A percentile compares a stretch with the other conserved stretches of the same genome.
These are phyloP conservation scores for Fusarium mangiferae DNA, from an alignment of 2,329 filamentous ascomycete species.

Conservation along the genomic window DNA sequence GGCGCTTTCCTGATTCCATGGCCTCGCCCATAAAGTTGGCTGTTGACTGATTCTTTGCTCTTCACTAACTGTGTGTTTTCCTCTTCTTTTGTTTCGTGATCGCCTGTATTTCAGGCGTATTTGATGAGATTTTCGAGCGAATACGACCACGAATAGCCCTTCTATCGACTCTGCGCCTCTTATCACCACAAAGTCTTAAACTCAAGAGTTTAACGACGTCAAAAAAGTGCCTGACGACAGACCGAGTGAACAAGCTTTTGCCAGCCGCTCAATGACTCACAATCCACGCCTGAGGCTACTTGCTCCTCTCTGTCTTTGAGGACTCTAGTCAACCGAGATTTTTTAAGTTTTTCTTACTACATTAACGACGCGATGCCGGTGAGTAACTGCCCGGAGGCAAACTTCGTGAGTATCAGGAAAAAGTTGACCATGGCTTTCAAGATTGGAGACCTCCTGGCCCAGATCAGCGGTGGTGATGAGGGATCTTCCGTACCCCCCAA, in stretches of 20 bases:
- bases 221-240: slow-evolving; percentile 37
- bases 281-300: slow-evolving; percentile 35
- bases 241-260: slow-evolving; percentile 21
- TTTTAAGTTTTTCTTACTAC: slow-evolving; percentile 13
- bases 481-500: slow-evolving; percentile 50
- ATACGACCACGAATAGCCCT: slow-evolving; percentile 31
- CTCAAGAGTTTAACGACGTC: slow-evolving; percentile 29
- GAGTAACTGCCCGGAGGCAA: slow-evolving; percentile 26
- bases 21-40: slow-evolving; percentile 43
- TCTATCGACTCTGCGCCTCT: slow-evolving; percentile 41
- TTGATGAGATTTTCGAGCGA: slow-evolving; percentile 35
- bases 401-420: slow-evolving; percentile 17
- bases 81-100: slow-evolving; percentile 37
- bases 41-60: slow-evolving; percentile 41
- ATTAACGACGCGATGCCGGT: slow-evolving; percentile 46
- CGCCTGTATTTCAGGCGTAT: slow-evolving; percentile 36
- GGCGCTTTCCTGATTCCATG: slow-evolving; percentile 42
- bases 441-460: slow-evolving; percentile 57
- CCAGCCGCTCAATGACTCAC: slow-evolving; percentile 44
- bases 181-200: slow-evolving; percentile 23
- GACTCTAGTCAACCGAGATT: slow-evolving; percentile 10
- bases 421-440: slow-evolving; percentile 38
- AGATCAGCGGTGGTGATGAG: slow-evolving; percentile 67
- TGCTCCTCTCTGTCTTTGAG: slow-evolving; percentile 38
- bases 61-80: slow-evolving; percentile 36